phyloP scores from a whole-genome alignment of 495 filamentous ascomycete genomes.

The Penicillium dipodomyicola region DNA sequence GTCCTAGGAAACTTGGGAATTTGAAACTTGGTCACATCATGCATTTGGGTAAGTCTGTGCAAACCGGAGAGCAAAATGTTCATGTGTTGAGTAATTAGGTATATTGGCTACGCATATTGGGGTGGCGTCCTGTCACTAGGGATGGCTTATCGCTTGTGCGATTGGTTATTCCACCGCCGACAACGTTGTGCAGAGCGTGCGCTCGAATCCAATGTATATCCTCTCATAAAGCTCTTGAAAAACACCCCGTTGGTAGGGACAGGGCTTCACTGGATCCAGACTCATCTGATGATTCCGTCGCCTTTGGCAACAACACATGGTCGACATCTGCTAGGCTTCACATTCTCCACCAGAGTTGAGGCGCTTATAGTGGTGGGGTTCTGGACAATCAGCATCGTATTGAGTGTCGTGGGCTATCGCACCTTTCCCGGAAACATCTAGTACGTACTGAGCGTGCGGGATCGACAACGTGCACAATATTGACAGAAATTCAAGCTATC shows the following conservation, averaged over 20 bases:
- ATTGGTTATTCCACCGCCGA: conserved; percentile 8
- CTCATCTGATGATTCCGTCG: conserved; percentile 35
- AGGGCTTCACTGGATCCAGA: conserved; percentile 29
- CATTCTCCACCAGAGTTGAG: conserved; percentile 43
- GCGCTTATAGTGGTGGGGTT: conserved; percentile 38
- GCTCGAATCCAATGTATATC: conserved; percentile 13
- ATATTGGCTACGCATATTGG: conserved; percentile 38
- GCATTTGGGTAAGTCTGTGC: conserved; percentile 34
- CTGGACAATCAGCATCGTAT: conserved; percentile 39
- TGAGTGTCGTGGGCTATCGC: conserved; percentile 39
- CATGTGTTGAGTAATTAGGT: conserved; percentile 17
- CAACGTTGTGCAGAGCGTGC: background rate
- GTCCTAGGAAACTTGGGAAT: conserved; percentile 36
- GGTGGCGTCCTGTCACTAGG: conserved; percentile 27
- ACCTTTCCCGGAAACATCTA: conserved; percentile 40
- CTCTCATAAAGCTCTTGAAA: background rate
- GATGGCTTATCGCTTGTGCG: conserved; percentile 23
- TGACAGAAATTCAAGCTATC: conserved; percentile 33
- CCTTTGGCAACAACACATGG: conserved; percentile 27
- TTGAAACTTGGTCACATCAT: conserved; percentile 38
- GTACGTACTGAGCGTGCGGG: conserved; percentile 23
- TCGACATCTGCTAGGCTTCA: conserved; percentile 35
- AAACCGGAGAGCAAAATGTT: background rate
- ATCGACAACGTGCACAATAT: background rate
- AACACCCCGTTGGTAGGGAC: background rate